Conservation (phyloP, 352 stramenopile genomes). For the Thalassiosira allenii region DNA sequence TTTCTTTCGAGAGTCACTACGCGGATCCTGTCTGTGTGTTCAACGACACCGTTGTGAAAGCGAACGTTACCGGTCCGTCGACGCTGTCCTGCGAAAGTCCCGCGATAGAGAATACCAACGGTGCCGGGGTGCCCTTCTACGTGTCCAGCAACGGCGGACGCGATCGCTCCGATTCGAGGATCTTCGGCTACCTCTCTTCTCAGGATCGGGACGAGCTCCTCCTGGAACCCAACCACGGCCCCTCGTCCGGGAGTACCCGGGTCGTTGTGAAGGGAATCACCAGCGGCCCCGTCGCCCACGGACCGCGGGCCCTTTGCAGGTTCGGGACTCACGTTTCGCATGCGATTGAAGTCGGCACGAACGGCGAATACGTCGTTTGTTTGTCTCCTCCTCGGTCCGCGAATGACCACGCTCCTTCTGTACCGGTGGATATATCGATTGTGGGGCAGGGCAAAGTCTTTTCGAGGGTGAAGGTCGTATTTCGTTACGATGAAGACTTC, state of each 20-base stretch:
- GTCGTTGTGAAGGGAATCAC: constrained; percentile 48
- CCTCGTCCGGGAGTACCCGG: constrained; percentile 27
- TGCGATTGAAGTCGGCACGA: constrained; percentile 40
- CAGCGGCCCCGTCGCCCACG: constrained; percentile 20
- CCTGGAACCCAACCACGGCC: constrained; percentile 56
- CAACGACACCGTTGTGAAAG: constrained; percentile 46
- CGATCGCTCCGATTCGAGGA: background rate
- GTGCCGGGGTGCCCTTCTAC: constrained; percentile 30
- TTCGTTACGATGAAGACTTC: constrained; percentile 61
- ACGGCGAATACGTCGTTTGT: constrained; percentile 56
- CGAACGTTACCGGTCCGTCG: constrained; percentile 41
- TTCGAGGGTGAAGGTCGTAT: constrained; percentile 43
- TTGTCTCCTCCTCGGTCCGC: constrained; percentile 26
- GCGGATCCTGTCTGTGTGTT: constrained; percentile 56
- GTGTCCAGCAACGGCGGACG: constrained; percentile 52
- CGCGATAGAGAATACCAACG: constrained; percentile 28
- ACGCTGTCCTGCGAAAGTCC: constrained; percentile 51
- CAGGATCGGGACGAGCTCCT: constrained; percentile 33
- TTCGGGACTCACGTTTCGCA: constrained; percentile 53
- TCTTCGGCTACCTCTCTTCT: constrained; percentile 47
- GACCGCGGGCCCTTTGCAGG: constrained; percentile 40
- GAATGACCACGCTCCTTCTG: constrained; percentile 31
- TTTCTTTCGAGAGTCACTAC: constrained; percentile 54
- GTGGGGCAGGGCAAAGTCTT: constrained; percentile 47
- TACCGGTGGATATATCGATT: constrained; percentile 50